Percentiles rank a stretch among this genome's conserved stretches.
phyloP scores from a whole-genome alignment of 805 yeast genomes.

The Starmerella cellae region DNA sequence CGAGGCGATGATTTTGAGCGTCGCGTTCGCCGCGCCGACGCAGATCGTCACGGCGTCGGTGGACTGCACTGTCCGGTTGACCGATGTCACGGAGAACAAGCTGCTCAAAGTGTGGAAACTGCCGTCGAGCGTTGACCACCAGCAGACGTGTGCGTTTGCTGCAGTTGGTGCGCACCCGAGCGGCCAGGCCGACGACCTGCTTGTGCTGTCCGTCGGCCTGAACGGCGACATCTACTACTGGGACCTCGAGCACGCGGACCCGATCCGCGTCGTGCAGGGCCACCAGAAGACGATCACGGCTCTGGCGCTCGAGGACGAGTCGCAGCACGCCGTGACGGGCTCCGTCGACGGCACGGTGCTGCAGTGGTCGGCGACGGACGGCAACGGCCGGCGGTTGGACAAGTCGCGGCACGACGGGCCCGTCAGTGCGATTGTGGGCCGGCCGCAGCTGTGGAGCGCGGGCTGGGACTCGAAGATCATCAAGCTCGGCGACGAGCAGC shows the following conservation, averaged over 20 bases:
- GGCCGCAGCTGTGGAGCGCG: conserved; percentile 31
- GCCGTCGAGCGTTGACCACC: conserved; percentile 40
- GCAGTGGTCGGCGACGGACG: conserved; percentile 39
- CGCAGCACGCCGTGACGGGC: conserved; percentile 40
- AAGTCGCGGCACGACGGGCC: conserved; percentile 49
- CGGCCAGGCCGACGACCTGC: conserved; percentile 11
- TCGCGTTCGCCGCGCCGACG: conserved; percentile 49
- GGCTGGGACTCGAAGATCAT: conserved; percentile 85
- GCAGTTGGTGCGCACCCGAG: conserved; percentile 33
- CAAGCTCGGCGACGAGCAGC: conserved; percentile 28
- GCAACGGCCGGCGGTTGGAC: conserved; percentile 26
- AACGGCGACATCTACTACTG: conserved; percentile 62
- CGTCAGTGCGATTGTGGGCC: conserved; percentile 41
- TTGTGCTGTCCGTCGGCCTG: conserved; percentile 51
- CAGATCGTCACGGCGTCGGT: conserved; percentile 72
- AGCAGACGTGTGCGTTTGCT: conserved; percentile 67
- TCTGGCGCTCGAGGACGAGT: conserved; percentile 24
- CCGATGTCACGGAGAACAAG: conserved; percentile 39
- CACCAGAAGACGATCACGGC: conserved; percentile 77
- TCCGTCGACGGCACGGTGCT: conserved; percentile 69
- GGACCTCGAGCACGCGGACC: conserved; percentile 27
- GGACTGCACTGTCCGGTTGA: conserved; percentile 58
- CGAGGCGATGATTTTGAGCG: conserved; percentile 66
- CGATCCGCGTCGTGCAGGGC: conserved; percentile 42
- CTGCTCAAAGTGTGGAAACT: conserved; percentile 40